Conservation (phyloP, 257 asterid species). For the Rauvolfia tetraphylla region DNA sequence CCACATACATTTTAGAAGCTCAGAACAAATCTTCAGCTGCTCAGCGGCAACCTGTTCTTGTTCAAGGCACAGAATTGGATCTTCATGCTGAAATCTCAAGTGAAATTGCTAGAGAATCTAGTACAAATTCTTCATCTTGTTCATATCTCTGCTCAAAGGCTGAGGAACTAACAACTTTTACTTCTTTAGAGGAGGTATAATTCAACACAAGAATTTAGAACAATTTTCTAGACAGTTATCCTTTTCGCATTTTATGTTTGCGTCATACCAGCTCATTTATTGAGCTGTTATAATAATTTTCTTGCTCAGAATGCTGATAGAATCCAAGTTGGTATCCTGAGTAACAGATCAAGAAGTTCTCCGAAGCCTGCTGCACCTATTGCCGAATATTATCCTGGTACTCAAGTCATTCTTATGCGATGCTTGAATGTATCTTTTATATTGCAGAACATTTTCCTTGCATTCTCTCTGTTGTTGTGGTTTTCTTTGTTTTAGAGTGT, state of each 20-base stretch:
- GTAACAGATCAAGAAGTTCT: slow-evolving; percentile 68
- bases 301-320: slow-evolving; percentile 73
- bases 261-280: slow-evolving; percentile 21
- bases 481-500: neutral
- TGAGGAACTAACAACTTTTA: slow-evolving; percentile 32
- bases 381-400: slow-evolving; percentile 92
- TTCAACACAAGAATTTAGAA: slow-evolving; percentile 10
- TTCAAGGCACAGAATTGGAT: slow-evolving; percentile 58
- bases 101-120: slow-evolving; percentile 43
- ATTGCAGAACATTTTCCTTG: neutral
- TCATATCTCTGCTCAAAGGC: slow-evolving; percentile 50
- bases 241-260: slow-evolving; percentile 7
- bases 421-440: slow-evolving; percentile 3
- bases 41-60: slow-evolving; percentile 47
- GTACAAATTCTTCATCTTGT: slow-evolving; percentile 44
- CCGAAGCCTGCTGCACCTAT: slow-evolving; percentile 58
- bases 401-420: neutral
- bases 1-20: slow-evolving; percentile 68
- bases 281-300: slow-evolving; percentile 24
- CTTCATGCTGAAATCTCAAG: slow-evolving; percentile 39
- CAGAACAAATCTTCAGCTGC: slow-evolving; percentile 39
- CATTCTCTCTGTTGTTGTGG: neutral
- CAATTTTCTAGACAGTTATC: neutral
- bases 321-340: slow-evolving; percentile 65
- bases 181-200: slow-evolving; percentile 75